Evolutionary conservation across 495 filamentous ascomycete species (phyloP).

Genomic region (Mytilinidion resinicola): DNA sequence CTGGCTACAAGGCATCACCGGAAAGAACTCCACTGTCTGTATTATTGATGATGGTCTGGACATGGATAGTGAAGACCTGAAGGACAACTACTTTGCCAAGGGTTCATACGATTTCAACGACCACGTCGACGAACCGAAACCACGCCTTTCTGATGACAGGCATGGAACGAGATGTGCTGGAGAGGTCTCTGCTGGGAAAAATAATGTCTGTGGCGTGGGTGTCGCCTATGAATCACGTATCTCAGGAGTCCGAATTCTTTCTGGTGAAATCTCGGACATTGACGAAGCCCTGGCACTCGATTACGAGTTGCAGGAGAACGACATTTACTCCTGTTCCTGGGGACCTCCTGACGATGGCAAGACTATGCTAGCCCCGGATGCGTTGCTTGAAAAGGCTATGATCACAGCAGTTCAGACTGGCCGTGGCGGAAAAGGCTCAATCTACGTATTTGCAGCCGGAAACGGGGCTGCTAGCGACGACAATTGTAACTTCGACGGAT

Average conservation of each 20-base stretch:
- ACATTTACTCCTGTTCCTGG: slow-evolving; percentile 99
- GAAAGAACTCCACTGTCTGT: slow-evolving; percentile 78
- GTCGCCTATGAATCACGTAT: slow-evolving; percentile 90
- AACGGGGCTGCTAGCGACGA: slow-evolving; percentile 84
- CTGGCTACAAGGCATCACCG: slow-evolving; percentile 90
- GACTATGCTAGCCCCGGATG: slow-evolving; percentile 88
- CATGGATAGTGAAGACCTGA: slow-evolving; percentile 93
- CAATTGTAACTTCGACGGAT: slow-evolving; percentile 99
- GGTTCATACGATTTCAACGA: slow-evolving; percentile 98
- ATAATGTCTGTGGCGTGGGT: slow-evolving; percentile 91
- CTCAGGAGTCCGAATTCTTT: slow-evolving; percentile 84
- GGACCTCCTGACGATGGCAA: slow-evolving; percentile 87
- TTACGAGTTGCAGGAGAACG: slow-evolving; percentile 81
- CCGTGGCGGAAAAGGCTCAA: slow-evolving; percentile 72
- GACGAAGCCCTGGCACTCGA: slow-evolving; percentile 92
- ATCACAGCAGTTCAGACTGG: slow-evolving; percentile 87
- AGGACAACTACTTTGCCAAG: slow-evolving; percentile 81
- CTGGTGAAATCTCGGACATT: slow-evolving; percentile 79
- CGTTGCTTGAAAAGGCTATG: slow-evolving; percentile 85
- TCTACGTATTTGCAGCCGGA: slow-evolving; percentile 95
- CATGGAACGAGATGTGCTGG: slow-evolving; percentile 94
- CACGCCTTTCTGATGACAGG: slow-evolving; percentile 68
- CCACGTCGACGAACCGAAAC: slow-evolving; percentile 66
- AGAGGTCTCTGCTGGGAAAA: slow-evolving; percentile 83
- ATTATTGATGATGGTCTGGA: slow-evolving; percentile 96